Conservation (phyloP, 352 stramenopile genomes). For the Aphanomyces astaci region DNA sequence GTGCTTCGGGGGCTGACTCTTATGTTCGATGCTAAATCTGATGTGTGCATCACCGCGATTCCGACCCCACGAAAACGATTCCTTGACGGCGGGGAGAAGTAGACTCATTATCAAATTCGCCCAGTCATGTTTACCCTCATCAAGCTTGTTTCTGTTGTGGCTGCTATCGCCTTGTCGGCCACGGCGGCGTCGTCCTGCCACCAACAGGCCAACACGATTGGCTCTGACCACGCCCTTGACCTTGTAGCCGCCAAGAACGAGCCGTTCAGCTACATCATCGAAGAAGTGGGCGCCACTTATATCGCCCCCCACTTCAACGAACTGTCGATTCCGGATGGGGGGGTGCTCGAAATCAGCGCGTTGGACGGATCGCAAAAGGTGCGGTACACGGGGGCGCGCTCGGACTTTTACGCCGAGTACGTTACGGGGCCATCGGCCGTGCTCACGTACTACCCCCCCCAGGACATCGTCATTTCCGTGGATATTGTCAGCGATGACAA, state of each 20-base stretch:
- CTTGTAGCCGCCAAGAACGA: background rate
- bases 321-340: conserved; percentile 3
- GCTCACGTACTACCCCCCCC: background rate
- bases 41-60: too few species aligned
- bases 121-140: too few species aligned
- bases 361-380: conserved; percentile 7
- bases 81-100: too few species aligned
- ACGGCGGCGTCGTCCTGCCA: too few species aligned
- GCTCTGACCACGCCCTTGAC: background rate
- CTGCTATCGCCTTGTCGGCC: too few species aligned
- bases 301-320: background rate
- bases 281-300: background rate
- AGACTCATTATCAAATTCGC: too few species aligned
- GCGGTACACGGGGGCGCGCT: background rate
- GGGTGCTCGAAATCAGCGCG: background rate
- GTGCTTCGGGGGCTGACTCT: too few species aligned
- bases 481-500: too few species aligned
- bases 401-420: conserved; percentile 4
- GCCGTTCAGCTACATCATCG: conserved; percentile 17
- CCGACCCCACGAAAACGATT: too few species aligned
- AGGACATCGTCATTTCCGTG: too few species aligned
- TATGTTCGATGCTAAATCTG: too few species aligned
- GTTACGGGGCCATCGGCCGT: background rate
- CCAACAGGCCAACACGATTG: background rate
- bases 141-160: too few species aligned